A percentile compares a stretch with the other conserved stretches of the same genome.
Conservation (phyloP, 148 eudicot species). For the Amaranthus palmeri region DNA sequence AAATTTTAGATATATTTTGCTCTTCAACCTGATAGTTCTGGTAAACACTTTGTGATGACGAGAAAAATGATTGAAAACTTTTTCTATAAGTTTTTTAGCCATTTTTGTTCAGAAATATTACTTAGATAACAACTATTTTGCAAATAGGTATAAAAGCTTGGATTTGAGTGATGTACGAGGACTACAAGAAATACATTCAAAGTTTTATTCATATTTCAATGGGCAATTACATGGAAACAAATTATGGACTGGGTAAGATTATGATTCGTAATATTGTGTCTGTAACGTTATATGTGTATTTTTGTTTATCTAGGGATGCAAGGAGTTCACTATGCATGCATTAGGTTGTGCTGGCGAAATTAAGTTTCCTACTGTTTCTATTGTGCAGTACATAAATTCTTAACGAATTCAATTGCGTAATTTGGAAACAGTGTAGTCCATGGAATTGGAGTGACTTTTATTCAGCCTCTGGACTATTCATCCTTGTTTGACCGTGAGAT, state of each 20-base stretch:
- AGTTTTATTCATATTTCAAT: conserved; percentile 54
- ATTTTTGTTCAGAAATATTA: background rate
- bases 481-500: conserved; percentile 51
- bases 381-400: background rate
- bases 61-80: background rate
- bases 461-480: conserved; percentile 52
- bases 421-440: conserved; percentile 42
- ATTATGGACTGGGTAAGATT: conserved; percentile 66
- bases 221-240: conserved; percentile 56
- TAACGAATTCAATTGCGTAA: conserved; percentile 1
- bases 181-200: conserved; percentile 46
- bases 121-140: background rate
- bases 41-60: background rate
- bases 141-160: conserved; percentile 48
- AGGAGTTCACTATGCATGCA: background rate
- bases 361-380: background rate
- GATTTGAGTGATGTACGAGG: conserved; percentile 51
- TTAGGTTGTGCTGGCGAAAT: background rate
- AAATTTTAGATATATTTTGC: background rate
- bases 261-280: background rate
- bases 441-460: conserved; percentile 66
- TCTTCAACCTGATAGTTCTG: background rate
- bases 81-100: too few species aligned
- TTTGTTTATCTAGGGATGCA: too few species aligned
- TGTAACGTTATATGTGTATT: too few species aligned